Percentiles rank a stretch among this genome's conserved stretches.
Evolutionary conservation across 1,284 basidiomycete species (phyloP).

Genomic region (Tetrapyrgos nigripes): DNA sequence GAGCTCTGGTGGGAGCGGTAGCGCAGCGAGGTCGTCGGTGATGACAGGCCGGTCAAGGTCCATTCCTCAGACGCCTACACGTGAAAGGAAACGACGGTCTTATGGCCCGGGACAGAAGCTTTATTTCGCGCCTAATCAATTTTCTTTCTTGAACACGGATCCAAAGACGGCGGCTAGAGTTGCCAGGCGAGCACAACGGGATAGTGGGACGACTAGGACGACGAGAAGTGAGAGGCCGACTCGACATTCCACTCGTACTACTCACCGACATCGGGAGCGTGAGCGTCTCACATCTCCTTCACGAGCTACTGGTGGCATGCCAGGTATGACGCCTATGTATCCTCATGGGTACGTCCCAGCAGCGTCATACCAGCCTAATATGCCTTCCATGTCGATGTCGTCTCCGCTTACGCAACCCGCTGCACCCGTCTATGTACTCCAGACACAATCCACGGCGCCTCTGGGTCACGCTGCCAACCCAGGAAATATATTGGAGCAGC

Average conservation of each 20-base stretch:
- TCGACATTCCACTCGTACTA: background rate
- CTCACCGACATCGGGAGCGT: background rate
- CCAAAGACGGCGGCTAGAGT: background rate
- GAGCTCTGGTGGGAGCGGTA: slow-evolving; percentile 10
- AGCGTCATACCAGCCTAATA: background rate
- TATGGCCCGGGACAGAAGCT: background rate
- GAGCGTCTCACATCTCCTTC: background rate
- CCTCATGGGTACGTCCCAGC: background rate
- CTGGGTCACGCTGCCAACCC: background rate
- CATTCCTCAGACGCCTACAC: background rate
- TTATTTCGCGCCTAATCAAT: background rate
- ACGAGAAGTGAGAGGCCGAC: background rate
- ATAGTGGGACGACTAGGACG: background rate
- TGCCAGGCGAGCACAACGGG: background rate
- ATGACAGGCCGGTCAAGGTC: slow-evolving; percentile 1
- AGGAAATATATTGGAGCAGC: background rate
- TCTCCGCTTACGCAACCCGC: background rate
- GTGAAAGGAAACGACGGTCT: background rate
- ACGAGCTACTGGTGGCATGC: background rate
- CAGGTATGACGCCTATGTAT: background rate
- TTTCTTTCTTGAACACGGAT: background rate
- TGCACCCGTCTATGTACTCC: slow-evolving; percentile 7
- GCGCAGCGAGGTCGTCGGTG: slow-evolving; percentile 12
- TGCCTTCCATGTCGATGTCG: background rate
- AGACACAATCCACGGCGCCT: background rate